phyloP scores from a whole-genome alignment of 345 rosid species.

The Citrus hindsii region DNA sequence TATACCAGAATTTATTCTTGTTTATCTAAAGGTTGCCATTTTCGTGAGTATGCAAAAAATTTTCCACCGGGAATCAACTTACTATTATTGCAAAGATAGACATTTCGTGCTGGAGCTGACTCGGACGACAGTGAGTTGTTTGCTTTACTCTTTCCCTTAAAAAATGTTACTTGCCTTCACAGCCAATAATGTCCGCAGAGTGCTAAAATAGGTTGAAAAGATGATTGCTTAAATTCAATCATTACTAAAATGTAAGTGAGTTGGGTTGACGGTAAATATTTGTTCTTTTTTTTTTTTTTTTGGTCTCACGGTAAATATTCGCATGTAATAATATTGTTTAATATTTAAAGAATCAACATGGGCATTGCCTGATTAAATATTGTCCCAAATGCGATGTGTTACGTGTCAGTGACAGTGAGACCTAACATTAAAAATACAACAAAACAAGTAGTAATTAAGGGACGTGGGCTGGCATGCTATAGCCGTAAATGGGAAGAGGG shows the following conservation, averaged over 20 bases:
- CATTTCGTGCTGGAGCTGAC: constrained; percentile 6
- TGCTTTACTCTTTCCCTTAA: background rate
- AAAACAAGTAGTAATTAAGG: background rate
- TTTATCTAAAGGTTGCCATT: background rate
- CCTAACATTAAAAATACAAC: background rate
- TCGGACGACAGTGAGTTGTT: background rate
- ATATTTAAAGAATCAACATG: no score
- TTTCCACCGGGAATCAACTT: background rate
- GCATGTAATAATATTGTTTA: no score
- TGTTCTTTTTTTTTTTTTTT: no score
- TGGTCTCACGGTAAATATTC: no score
- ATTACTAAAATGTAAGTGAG: background rate
- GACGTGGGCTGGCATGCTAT: background rate
- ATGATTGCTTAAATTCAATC: background rate
- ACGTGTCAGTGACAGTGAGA: no score
- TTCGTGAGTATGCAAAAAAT: background rate
- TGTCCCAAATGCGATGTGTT: no score
- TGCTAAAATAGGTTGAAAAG: no score
- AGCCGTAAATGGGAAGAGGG: background rate
- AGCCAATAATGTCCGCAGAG: no score
- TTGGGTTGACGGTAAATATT: no score
- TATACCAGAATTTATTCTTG: background rate
- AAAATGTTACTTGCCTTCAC: background rate
- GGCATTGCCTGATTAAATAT: no score
- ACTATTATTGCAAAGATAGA: background rate